Evolutionary conservation across 129 eudicot genomes (phyloP).

Genomic region (Flaveria trinervia): DNA sequence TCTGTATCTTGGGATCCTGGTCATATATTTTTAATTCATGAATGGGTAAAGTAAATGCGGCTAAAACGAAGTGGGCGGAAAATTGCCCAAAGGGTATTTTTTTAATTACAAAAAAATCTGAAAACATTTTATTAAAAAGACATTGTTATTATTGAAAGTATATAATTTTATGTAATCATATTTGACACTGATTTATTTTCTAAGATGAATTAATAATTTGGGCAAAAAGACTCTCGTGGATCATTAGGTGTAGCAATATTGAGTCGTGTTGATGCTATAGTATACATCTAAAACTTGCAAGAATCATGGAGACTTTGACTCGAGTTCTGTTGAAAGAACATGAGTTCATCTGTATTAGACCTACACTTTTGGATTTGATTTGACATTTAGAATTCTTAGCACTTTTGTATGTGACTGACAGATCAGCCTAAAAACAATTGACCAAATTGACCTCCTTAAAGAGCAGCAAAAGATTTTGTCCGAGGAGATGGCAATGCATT

Average conservation of each 20-base stretch:
- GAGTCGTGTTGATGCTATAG: neutral
- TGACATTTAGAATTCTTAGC: slow-evolving; percentile 1
- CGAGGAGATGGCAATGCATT: slow-evolving; percentile 89
- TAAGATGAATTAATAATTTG: neutral
- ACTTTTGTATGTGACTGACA: slow-evolving; percentile 35
- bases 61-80: neutral
- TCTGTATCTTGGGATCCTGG: slow-evolving; percentile 9
- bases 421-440: slow-evolving; percentile 69
- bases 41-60: neutral
- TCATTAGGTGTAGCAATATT: neutral
- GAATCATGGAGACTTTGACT: neutral
- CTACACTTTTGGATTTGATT: slow-evolving; percentile 23
- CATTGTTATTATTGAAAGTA: neutral
- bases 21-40: neutral
- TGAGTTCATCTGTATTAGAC: neutral
- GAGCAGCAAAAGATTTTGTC: slow-evolving; percentile 93
- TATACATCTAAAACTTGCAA: neutral
- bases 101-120: neutral
- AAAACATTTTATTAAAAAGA: neutral
- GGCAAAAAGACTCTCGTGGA: neutral
- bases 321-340: neutral
- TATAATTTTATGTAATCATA: neutral
- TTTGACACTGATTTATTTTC: neutral
- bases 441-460: slow-evolving; percentile 85
- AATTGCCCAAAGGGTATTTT: neutral